Conservation (phyloP, 2,329 filamentous ascomycete genomes). For the Sporothrix protearum region DNA sequence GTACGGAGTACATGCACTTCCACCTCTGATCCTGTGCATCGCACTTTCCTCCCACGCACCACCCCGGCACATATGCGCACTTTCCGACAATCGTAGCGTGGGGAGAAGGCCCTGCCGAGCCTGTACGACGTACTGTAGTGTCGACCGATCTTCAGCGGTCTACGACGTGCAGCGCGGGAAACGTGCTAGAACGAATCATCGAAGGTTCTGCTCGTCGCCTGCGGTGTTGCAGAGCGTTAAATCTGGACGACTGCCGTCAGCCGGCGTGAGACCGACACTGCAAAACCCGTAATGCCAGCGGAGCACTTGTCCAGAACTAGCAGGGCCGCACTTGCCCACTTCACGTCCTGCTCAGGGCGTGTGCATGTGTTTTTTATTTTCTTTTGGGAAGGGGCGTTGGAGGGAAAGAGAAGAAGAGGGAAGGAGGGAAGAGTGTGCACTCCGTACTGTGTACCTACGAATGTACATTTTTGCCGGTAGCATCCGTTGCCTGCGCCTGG, state of each 20-base stretch:
- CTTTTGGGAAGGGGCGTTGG: background rate
- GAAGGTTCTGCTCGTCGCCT: no score
- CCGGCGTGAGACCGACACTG: constrained; percentile 14
- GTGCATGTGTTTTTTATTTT: background rate
- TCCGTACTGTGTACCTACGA: no score
- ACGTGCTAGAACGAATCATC: no score
- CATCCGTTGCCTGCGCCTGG: background rate
- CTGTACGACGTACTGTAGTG: no score
- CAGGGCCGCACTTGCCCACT: background rate
- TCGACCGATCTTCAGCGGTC: background rate
- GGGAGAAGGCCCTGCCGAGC: background rate
- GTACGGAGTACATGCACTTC: no score
- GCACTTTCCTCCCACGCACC: constrained; percentile 5
- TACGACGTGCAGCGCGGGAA: background rate
- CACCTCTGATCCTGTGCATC: background rate
- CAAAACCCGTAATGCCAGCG: background rate
- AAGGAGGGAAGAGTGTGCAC: background rate
- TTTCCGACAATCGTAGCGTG: background rate
- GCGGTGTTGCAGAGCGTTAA: background rate
- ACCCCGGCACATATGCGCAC: background rate
- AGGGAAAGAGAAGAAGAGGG: background rate
- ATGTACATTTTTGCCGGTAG: background rate
- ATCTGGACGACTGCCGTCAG: background rate
- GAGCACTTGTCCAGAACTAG: background rate
- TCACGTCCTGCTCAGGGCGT: background rate